Base-by-base conservation (phyloP, 495 filamentous ascomycete genomes). In the Trichoderma orchidacearum region DNA sequence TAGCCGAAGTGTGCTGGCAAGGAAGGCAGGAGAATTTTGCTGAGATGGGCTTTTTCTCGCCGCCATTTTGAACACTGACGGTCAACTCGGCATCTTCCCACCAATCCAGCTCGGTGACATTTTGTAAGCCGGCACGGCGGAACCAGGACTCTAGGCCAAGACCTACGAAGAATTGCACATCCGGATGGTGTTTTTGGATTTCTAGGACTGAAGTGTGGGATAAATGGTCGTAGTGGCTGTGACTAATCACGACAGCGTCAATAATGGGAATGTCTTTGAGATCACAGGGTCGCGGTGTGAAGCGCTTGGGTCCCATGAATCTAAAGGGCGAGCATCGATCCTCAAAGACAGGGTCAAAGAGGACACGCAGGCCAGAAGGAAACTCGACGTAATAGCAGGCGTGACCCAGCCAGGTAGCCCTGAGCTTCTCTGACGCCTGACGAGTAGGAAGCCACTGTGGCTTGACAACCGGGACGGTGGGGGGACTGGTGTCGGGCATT, bases 271-370 rank as follows among this genome's bases (percentile, higher is more conserved):
- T 78, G 60, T 95, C 89, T 32, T 79, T 75, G 59, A 95, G 81
- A 31, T 84, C 58, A 63, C 90, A 95, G 2, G 93, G 88, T 55
- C 78, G 75, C 54, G 85, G 75, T 0, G 93, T 95, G 67, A 83
- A 95, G 52, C 93, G 77, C 70, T 87, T 90, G 0, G 92, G 89
- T 0, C 87, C 83, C 34, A 86, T 51, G 67, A 80, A 83, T 27
- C 75, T 75, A 61, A 89, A 77, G 1, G 92, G 93, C 23, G 82
- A 80, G 66, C 93, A 98, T 52, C 90, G 84, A 55, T 86, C 80
- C 60, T 90, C 89, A 58, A 98, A 96, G 15, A 98, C 92, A 1
- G 93, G 93, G 66, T 98, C 93, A 67, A 96, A 96, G 11, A 98
- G 79, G 2, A 95, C 90, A 35, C 92, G 83, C 21, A 98, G 73